These are phyloP conservation scores for Candida andamanensis DNA, from an alignment of 805 yeast genomes.

Conservation along the genomic window DNA sequence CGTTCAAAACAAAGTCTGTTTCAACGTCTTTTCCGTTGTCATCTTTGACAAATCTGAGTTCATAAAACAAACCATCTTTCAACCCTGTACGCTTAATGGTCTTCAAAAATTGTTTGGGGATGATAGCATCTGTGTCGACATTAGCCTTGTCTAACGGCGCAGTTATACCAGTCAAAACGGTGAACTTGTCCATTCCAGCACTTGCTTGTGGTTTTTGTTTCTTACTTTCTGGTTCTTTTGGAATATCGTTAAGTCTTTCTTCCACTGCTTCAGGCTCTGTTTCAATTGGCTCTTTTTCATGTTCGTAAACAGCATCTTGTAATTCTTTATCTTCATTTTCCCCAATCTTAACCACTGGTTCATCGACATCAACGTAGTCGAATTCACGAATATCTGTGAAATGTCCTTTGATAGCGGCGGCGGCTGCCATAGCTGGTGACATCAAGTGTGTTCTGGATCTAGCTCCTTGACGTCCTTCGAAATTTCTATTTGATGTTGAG, in stretches of 20 bases:
- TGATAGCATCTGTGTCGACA: slow-evolving; percentile 97
- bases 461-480: slow-evolving; percentile 99
- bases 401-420: slow-evolving; percentile 90
- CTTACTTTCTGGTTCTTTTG: slow-evolving; percentile 37
- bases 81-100: slow-evolving; percentile 97
- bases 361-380: slow-evolving; percentile 52
- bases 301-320: slow-evolving; percentile 67
- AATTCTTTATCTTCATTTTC: slow-evolving; percentile 49
- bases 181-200: slow-evolving; percentile 69
- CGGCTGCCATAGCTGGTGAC: slow-evolving; percentile 99
- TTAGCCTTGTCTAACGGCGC: slow-evolving; percentile 95
- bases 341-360: slow-evolving; percentile 52
- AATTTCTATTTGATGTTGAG: slow-evolving; percentile 96
- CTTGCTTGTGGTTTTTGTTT: slow-evolving; percentile 13
- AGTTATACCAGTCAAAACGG: slow-evolving; percentile 73
- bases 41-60: slow-evolving; percentile 66
- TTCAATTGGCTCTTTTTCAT: slow-evolving; percentile 58
- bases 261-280: slow-evolving; percentile 19
- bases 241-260: slow-evolving; percentile 61
- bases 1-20: slow-evolving; percentile 90
- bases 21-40: slow-evolving; percentile 65
- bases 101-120: slow-evolving; percentile 96
- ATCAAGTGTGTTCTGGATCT: slow-evolving; percentile 90
- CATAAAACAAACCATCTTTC: slow-evolving; percentile 83
- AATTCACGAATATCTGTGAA: slow-evolving; percentile 86